phyloP scores from a whole-genome alignment of 208 protist species.

The Crithidia bombi region DNA sequence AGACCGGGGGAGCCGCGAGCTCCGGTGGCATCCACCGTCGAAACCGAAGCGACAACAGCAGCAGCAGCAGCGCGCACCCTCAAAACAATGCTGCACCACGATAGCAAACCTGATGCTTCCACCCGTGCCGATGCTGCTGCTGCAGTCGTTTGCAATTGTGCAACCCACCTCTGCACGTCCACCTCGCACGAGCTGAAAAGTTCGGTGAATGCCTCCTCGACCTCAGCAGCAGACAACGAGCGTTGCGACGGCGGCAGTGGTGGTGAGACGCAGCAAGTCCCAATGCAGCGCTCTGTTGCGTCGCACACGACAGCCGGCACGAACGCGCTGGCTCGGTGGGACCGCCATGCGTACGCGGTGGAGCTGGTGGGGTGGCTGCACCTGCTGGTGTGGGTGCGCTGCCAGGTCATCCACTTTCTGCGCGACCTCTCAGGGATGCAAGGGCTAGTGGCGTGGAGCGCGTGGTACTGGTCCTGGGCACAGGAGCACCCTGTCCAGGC shows the following conservation, averaged over 20 bases:
- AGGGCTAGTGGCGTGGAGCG: slow-evolving; percentile 58
- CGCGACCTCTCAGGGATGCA: slow-evolving; percentile 61
- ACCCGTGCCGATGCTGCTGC: no score
- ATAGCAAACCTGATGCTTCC: no score
- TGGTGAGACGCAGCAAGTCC: neutral
- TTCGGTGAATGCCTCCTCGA: neutral
- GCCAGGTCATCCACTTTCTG: slow-evolving; percentile 49
- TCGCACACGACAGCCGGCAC: slow-evolving; percentile 1
- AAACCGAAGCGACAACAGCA: neutral
- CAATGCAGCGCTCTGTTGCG: neutral
- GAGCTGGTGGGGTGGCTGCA: slow-evolving; percentile 68
- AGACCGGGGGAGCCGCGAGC: neutral
- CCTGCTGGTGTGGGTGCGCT: slow-evolving; percentile 62
- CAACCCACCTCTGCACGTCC: neutral
- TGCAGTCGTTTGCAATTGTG: neutral
- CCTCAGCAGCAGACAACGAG: neutral
- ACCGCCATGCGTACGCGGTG: slow-evolving; percentile 16
- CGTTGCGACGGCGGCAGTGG: neutral
- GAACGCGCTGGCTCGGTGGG: slow-evolving; percentile 8
- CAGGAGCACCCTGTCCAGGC: slow-evolving; percentile 50
- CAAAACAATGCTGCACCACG: no score
- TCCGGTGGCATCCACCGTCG: neutral
- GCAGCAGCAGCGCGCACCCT: neutral
- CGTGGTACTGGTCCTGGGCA: slow-evolving; percentile 79
- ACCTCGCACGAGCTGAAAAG: neutral